These are phyloP conservation scores for Coelomomyces lativittatus DNA, from an alignment of 371 early-diverging fungal species.

Conservation along the genomic window DNA sequence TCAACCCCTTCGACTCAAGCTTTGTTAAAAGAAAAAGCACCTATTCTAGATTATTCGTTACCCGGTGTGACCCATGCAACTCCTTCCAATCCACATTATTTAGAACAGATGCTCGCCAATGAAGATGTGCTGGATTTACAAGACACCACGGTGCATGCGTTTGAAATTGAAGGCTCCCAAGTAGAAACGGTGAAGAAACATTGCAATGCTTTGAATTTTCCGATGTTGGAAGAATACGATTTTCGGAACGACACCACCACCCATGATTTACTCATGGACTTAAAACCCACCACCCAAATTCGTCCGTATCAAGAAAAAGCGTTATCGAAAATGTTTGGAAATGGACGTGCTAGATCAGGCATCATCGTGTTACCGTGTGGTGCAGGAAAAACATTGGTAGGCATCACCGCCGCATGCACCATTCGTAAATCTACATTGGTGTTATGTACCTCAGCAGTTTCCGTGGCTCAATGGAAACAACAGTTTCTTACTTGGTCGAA, in stretches of 20 bases:
- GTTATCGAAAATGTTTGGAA: constrained; percentile 99
- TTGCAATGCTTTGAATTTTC: constrained; percentile 90
- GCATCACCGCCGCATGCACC: constrained; percentile 97
- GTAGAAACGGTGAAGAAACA: constrained; percentile 81
- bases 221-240: constrained; percentile 98
- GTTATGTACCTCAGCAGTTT: constrained; percentile 91
- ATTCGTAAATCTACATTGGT: constrained; percentile 93
- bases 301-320: constrained; percentile 97
- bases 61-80: too few species aligned
- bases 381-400: constrained; percentile 98
- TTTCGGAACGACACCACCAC: constrained; percentile 80
- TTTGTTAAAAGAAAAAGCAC: constrained; percentile 5
- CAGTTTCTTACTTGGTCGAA: constrained; percentile 92
- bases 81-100: constrained; percentile 97
- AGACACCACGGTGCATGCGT: constrained; percentile 56
- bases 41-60: constrained; percentile 5
- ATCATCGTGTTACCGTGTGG: constrained; percentile 99
- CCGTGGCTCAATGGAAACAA: constrained; percentile 97
- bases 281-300: constrained; percentile 87
- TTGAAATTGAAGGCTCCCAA: constrained; percentile 61
- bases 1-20: neutral
- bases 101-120: constrained; percentile 59
- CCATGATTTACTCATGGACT: constrained; percentile 78
- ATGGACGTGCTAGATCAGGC: constrained; percentile 93
- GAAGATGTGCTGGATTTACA: constrained; percentile 4